Conservation (phyloP, 2,329 filamentous ascomycete genomes). For the Cladosporium sp. region DNA sequence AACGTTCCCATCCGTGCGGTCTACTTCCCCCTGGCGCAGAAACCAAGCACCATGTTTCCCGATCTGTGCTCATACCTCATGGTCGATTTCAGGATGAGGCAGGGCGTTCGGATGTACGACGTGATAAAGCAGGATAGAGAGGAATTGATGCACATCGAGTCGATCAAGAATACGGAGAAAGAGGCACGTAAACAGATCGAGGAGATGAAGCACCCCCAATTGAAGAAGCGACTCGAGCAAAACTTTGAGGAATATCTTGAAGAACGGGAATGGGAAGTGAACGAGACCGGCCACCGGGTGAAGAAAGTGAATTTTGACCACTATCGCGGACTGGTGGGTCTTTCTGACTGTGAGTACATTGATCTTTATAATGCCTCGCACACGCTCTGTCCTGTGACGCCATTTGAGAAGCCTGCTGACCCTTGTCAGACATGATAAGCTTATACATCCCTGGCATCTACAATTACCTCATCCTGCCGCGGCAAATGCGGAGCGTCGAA, state of each 20-base stretch:
- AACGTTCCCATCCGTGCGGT: not conserved
- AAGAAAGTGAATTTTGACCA: not conserved
- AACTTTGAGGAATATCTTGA: too few species aligned
- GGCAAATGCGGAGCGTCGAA: not conserved
- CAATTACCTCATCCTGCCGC: not conserved
- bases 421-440: not conserved
- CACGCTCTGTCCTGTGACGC: not conserved
- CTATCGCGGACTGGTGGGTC: not conserved
- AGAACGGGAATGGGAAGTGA: not conserved
- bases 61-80: conserved; percentile 3
- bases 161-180: too few species aligned
- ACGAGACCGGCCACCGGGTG: not conserved
- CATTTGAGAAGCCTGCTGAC: not conserved
- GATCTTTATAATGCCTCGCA: not conserved
- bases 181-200: too few species aligned
- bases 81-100: not conserved
- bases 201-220: too few species aligned
- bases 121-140: too few species aligned
- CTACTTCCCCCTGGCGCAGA: conserved; percentile 1
- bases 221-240: too few species aligned
- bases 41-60: not conserved
- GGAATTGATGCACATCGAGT: too few species aligned
- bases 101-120: not conserved
- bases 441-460: not conserved
- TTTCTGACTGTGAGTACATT: not conserved